Percentiles rank a stretch among this genome's conserved stretches.
Evolutionary conservation across 2,329 filamentous ascomycete genomes (phyloP).

Genomic region (Beauveria sp.): DNA sequence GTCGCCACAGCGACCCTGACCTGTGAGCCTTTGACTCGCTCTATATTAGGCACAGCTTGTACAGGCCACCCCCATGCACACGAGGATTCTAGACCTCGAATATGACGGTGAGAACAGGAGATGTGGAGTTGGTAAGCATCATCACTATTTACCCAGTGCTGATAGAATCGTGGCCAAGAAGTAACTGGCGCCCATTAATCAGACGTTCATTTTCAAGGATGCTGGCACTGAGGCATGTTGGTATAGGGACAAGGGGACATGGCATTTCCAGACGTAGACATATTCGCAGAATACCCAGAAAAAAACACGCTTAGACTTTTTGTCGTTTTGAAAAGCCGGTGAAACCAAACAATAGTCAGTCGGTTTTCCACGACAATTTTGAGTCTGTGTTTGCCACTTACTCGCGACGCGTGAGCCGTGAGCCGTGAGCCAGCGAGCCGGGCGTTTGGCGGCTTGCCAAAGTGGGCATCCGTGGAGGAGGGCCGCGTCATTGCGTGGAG

Average conservation of each 20-base stretch:
- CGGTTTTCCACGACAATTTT: background rate
- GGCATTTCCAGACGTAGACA: no score
- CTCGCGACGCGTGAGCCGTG: background rate
- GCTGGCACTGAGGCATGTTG: background rate
- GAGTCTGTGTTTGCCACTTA: background rate
- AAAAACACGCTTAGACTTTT: background rate
- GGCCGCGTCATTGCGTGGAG: conserved; percentile 10
- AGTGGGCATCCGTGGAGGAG: background rate
- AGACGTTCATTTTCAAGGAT: background rate
- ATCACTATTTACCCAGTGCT: background rate
- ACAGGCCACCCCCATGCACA: background rate
- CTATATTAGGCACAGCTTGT: background rate
- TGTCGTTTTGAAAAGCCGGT: background rate
- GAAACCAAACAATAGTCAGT: background rate
- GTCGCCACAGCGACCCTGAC: background rate
- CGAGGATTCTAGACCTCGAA: background rate
- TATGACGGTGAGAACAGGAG: background rate
- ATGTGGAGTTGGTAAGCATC: background rate
- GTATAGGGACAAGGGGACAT: background rate
- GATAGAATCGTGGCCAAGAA: background rate
- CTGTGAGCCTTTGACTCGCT: background rate
- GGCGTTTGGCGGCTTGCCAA: conserved; percentile 3
- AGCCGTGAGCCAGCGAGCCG: background rate
- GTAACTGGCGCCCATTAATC: background rate
- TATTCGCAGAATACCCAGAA: background rate